These are phyloP conservation scores for Letharia columbiana DNA, from an alignment of 495 filamentous ascomycete genomes.

Conservation along the genomic window DNA sequence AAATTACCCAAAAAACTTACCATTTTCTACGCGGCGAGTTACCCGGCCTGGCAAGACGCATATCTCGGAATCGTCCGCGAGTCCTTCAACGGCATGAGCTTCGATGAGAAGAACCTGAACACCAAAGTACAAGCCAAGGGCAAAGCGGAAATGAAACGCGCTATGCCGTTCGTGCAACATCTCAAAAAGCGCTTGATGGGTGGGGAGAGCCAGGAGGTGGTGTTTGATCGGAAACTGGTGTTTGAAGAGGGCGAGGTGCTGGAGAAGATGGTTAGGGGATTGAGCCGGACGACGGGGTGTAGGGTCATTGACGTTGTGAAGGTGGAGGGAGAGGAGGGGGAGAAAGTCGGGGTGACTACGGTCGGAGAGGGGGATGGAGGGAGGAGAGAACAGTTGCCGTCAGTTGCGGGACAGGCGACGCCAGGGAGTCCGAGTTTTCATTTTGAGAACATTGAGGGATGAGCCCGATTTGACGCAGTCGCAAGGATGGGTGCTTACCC, in stretches of 20 bases:
- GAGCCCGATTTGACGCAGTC: background rate
- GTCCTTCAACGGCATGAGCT: conserved; percentile 46
- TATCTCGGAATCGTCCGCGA: conserved; percentile 76
- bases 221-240: conserved; percentile 71
- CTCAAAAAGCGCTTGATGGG: conserved; percentile 70
- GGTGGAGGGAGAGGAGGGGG: conserved; percentile 56
- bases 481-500: background rate
- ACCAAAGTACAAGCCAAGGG: conserved; percentile 65
- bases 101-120: conserved; percentile 74
- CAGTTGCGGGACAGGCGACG: conserved; percentile 55
- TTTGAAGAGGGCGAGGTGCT: conserved; percentile 78
- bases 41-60: conserved; percentile 83
- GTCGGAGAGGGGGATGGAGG: conserved; percentile 44
- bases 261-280: conserved; percentile 45
- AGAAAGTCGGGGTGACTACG: conserved; percentile 56
- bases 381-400: conserved; percentile 45
- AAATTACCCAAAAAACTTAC: conserved; percentile 86
- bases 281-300: conserved; percentile 58
- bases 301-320: conserved; percentile 60
- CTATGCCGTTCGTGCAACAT: conserved; percentile 89
- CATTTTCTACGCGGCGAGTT: conserved; percentile 69
- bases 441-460: conserved; percentile 60
- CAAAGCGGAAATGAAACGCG: conserved; percentile 94
- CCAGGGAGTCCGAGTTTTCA: conserved; percentile 72
- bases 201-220: conserved; percentile 47